Evolutionary conservation across 1,284 basidiomycete genomes (phyloP).

Genomic region (Fomes fomentarius): DNA sequence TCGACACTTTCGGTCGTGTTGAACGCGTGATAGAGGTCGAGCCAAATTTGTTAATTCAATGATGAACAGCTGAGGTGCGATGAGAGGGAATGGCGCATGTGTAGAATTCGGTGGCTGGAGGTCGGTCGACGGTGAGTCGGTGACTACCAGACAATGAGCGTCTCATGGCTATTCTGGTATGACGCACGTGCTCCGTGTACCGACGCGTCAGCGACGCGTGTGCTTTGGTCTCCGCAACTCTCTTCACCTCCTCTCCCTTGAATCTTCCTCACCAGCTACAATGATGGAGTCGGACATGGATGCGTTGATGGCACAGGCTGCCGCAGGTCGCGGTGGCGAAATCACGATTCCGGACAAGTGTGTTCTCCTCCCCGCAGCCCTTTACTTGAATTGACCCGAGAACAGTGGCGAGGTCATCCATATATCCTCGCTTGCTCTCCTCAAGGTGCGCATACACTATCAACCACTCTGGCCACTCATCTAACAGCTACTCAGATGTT

Average conservation of each 20-base stretch:
- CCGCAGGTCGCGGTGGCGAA: slow-evolving; percentile 44
- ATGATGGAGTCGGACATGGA: slow-evolving; percentile 60
- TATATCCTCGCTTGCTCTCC: slow-evolving; percentile 90
- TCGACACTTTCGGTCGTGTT: too few relatives aligned
- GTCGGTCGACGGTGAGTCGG: too few relatives aligned
- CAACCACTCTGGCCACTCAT: too few relatives aligned
- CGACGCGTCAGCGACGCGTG: slow-evolving; percentile 41
- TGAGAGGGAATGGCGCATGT: too few relatives aligned
- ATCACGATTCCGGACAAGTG: slow-evolving; percentile 74
- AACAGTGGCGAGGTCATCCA: slow-evolving; percentile 93
- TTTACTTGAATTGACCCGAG: slow-evolving; percentile 1
- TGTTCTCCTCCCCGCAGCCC: slow-evolving; percentile 21
- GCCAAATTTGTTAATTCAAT: too few relatives aligned
- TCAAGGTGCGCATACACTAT: slow-evolving; percentile 65
- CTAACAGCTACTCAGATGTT: slow-evolving; percentile 98
- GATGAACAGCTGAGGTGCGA: too few relatives aligned
- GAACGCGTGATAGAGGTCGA: too few relatives aligned
- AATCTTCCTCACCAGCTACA: not conserved
- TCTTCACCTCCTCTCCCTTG: slow-evolving; percentile 10
- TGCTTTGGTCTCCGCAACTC: slow-evolving; percentile 9
- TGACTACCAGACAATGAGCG: not conserved
- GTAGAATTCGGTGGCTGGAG: too few relatives aligned
- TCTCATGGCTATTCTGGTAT: slow-evolving; percentile 7
- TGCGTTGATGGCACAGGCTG: slow-evolving; percentile 55
- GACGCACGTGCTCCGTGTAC: slow-evolving; percentile 24